Percentiles rank a stretch among this genome's conserved stretches.
These are phyloP conservation scores for Vanrija pseudolonga DNA, from an alignment of 1,284 basidiomycete genomes.

Conservation along the genomic window DNA sequence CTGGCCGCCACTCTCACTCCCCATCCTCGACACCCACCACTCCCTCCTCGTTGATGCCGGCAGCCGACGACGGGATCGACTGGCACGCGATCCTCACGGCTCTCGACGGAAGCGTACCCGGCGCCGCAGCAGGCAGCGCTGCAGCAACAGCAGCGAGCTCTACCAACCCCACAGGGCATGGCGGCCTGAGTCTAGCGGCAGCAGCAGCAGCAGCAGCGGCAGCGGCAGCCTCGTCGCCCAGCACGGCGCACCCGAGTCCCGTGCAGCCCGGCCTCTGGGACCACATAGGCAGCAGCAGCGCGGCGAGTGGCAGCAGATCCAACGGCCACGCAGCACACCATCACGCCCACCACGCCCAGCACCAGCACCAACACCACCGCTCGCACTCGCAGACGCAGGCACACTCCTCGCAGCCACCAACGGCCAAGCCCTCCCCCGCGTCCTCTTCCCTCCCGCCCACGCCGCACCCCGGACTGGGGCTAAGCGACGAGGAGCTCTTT, in stretches of 20 bases:
- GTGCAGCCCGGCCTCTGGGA: no score
- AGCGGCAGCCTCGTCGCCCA: no score
- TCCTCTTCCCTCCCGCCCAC: not conserved
- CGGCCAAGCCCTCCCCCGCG: slow-evolving; percentile 30
- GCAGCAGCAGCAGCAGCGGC: no score
- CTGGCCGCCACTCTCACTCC: no score
- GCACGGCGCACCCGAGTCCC: no score
- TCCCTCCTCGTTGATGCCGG: not conserved
- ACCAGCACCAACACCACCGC: not conserved
- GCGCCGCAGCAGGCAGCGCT: not conserved
- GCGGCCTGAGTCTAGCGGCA: no score
- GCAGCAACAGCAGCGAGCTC: not conserved
- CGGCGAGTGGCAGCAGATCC: no score
- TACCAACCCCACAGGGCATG: not conserved
- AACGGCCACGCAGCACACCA: not conserved
- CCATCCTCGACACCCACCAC: no score
- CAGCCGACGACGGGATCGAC: slow-evolving; percentile 1
- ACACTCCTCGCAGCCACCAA: not conserved
- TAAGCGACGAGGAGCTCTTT: slow-evolving; percentile 3
- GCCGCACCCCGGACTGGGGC: not conserved
- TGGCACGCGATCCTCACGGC: slow-evolving; percentile 12
- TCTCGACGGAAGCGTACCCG: slow-evolving; percentile 2
- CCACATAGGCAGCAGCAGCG: no score
- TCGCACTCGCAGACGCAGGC: not conserved
- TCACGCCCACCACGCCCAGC: not conserved